Evolutionary conservation across 768 basidiomycete species (phyloP).

Genomic region (Lentinula lateritia): DNA sequence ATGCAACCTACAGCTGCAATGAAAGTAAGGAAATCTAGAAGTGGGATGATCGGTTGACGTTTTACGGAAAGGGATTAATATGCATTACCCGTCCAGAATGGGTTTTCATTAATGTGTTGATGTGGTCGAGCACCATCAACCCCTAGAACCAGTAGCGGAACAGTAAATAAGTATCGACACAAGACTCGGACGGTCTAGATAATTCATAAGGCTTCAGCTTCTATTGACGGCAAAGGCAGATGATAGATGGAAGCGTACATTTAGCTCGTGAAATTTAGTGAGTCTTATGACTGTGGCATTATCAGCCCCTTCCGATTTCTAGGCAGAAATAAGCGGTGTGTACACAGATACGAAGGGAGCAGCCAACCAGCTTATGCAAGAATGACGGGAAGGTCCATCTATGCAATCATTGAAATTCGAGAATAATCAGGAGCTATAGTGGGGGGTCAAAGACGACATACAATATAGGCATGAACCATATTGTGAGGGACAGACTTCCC

Average conservation of each 20-base stretch:
- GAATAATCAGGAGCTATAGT: neutral
- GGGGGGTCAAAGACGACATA: constrained; percentile 23
- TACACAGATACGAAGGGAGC: neutral
- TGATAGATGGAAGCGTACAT: constrained; percentile 41
- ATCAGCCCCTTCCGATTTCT: constrained; percentile 64
- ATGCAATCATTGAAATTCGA: neutral
- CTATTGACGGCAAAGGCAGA: too few relatives aligned
- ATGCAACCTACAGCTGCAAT: constrained; percentile 53
- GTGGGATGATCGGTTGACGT: constrained; percentile 10
- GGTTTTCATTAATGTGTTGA: constrained; percentile 57
- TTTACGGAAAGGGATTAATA: neutral
- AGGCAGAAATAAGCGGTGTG: constrained; percentile 2
- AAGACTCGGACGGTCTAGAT: constrained; percentile 60
- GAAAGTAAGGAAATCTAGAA: constrained; percentile 54
- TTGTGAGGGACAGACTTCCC: constrained; percentile 62
- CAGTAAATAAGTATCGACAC: constrained; percentile 68
- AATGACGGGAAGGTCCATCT: constrained; percentile 68
- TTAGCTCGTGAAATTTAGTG: constrained; percentile 77
- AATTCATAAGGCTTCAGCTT: neutral
- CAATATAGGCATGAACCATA: constrained; percentile 73
- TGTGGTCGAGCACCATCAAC: constrained; percentile 63
- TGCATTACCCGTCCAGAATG: constrained; percentile 43
- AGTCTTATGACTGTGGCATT: constrained; percentile 60
- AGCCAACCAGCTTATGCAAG: constrained; percentile 50
- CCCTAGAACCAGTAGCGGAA: constrained; percentile 61